Percentiles rank a stretch among this genome's conserved stretches.
phyloP scores from a whole-genome alignment of 805 yeast species.

The Gaillardinia entomophila region DNA sequence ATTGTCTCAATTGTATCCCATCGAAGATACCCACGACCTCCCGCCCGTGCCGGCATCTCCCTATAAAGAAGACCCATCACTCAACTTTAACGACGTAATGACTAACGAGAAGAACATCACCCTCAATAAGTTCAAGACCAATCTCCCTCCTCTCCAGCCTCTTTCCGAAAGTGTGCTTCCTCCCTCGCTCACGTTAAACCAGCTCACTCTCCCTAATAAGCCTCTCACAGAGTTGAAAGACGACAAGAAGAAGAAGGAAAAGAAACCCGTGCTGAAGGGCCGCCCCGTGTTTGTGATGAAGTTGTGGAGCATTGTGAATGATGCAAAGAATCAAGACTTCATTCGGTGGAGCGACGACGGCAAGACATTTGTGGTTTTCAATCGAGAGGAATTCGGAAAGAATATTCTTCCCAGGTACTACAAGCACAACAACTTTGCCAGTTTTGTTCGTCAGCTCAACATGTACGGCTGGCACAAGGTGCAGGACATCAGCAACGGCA shows the following conservation, averaged over 20 bases:
- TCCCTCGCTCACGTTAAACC: slow-evolving; percentile 3
- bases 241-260: slow-evolving; percentile 17
- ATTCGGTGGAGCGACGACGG: slow-evolving; percentile 89
- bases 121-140: slow-evolving; percentile 1
- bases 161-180: slow-evolving; percentile 12
- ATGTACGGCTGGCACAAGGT: slow-evolving; percentile 99
- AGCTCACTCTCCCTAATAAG: slow-evolving; percentile 1
- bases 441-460: slow-evolving; percentile 91
- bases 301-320: slow-evolving; percentile 94
- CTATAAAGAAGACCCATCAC: slow-evolving; percentile 1
- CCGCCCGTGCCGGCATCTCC: slow-evolving; percentile 1
- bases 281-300: slow-evolving; percentile 91
- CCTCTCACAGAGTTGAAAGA: slow-evolving; percentile 6
- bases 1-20: neutral
- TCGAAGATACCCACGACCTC: slow-evolving; percentile 1
- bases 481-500: slow-evolving; percentile 82
- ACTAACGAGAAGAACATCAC: neutral
- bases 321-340: slow-evolving; percentile 57
- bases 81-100: neutral
- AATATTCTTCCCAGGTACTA: slow-evolving; percentile 83
- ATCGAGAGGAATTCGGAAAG: slow-evolving; percentile 81
- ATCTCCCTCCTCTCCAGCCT: slow-evolving; percentile 11
- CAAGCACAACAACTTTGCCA: slow-evolving; percentile 92
- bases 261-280: slow-evolving; percentile 40
- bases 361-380: slow-evolving; percentile 72